Percentiles rank a stretch among this genome's conserved stretches.
Evolutionary conservation across 2,329 filamentous ascomycete genomes (phyloP).

Genomic region (Hirsutella minnesotensis): DNA sequence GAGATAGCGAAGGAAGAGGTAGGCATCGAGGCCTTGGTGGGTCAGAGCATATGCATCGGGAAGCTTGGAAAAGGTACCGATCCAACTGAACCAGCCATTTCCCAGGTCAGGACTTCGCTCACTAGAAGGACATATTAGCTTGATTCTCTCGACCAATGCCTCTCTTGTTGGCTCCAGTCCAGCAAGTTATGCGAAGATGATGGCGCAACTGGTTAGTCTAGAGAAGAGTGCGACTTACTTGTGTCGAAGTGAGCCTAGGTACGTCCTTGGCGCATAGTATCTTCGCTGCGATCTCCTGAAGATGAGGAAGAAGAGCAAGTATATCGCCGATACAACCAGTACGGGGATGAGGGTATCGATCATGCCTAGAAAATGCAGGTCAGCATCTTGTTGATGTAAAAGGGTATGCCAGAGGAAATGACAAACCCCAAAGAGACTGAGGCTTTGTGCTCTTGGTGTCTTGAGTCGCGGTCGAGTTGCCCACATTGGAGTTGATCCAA

Average conservation of each 20-base stretch:
- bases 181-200: too few species aligned
- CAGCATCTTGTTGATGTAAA: background rate
- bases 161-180: too few species aligned
- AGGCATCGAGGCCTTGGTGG: constrained; percentile 80
- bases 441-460: constrained; percentile 14
- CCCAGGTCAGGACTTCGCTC: constrained; percentile 45
- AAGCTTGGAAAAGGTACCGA: constrained; percentile 48
- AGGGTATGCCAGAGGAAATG: background rate
- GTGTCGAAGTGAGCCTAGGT: constrained; percentile 34
- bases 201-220: too few species aligned
- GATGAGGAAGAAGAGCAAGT: constrained; percentile 38
- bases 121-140: constrained; percentile 14
- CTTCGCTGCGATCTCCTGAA: constrained; percentile 35
- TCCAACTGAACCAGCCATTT: constrained; percentile 49
- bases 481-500: constrained; percentile 23
- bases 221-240: constrained; percentile 35
- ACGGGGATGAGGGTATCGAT: constrained; percentile 43
- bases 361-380: constrained; percentile 18
- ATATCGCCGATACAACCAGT: constrained; percentile 33
- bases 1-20: constrained; percentile 77
- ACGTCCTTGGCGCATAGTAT: constrained; percentile 44
- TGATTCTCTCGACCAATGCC: background rate
- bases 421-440: constrained; percentile 23
- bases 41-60: constrained; percentile 71
- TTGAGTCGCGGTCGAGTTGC: constrained; percentile 12